Percentiles rank a stretch among this genome's conserved stretches.
phyloP scores from a whole-genome alignment of 2,329 filamentous ascomycete species.

The Trichoderma semiorbis region DNA sequence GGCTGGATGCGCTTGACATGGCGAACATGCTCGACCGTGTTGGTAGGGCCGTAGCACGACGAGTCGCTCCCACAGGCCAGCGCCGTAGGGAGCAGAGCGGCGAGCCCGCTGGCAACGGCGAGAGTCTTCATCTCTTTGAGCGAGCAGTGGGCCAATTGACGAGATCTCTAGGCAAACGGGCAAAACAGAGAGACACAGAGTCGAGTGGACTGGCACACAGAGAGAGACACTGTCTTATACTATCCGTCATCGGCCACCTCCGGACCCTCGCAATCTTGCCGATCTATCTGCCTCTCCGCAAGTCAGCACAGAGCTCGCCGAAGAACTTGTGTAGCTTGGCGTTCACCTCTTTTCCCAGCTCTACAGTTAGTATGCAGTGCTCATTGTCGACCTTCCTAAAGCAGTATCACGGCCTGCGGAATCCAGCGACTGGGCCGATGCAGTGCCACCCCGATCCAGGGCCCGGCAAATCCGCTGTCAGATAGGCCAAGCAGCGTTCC shows the following conservation, averaged over 20 bases:
- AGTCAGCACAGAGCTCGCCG: background rate
- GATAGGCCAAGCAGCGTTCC: background rate
- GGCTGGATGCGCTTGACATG: conserved; percentile 49
- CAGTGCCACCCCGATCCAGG: background rate
- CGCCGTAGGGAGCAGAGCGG: conserved; percentile 21
- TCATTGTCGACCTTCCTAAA: background rate
- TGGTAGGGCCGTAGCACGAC: conserved; percentile 40
- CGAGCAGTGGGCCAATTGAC: background rate
- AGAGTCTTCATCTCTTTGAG: conserved; percentile 16
- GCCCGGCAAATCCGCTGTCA: background rate
- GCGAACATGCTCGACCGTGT: conserved; percentile 43
- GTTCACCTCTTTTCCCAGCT: background rate
- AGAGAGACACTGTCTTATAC: background rate
- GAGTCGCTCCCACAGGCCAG: conserved; percentile 35
- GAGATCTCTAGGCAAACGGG: background rate
- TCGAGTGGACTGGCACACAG: background rate
- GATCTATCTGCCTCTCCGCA: background rate
- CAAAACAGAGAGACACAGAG: background rate
- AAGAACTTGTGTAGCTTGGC: background rate
- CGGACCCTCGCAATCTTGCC: background rate
- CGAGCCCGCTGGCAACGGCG: conserved; percentile 17
- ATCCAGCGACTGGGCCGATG: background rate
- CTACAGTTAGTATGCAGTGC: background rate
- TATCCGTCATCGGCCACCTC: background rate
- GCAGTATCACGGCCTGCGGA: background rate